Evolutionary conservation across 495 filamentous ascomycete genomes (phyloP), one percentile per base, ranked within the genome.

Genomic region (Podospora comata): DNA sequence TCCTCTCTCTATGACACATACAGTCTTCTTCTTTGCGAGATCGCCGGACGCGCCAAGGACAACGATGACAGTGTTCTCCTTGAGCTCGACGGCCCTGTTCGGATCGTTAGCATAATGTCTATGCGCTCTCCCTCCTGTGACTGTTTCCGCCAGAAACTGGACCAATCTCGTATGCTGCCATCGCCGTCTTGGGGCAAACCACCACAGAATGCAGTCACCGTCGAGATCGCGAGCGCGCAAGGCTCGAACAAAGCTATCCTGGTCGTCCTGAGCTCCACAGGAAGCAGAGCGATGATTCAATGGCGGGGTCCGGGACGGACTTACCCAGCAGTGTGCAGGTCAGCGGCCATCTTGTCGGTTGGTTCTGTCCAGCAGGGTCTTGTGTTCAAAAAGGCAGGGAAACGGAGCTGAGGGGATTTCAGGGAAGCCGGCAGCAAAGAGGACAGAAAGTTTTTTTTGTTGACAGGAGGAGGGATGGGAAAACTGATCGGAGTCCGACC

Each of bases 11-110:
- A 48, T 48, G 39, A 57, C 39, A 84, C 92, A 74, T 80, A 97
- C 94, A 20, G 95, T 99, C 87, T 99, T 99, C 89, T 99, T 99
- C 86, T 98, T 98, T 34, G 96, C 95, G 58, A 99, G 85, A 85
- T 99, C 95, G 66, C 95, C 95, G 19, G 96, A 98, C 65, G 95
- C 95, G 75, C 95, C 95, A 68, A 99, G 89, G 73, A 99, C 95
- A 69, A 99, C 89, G 79, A 99, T 96, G 77, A 95, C 85, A 70
- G 96, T 99, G 86, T 98, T 94, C 76, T 98, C 92, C 85, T 97
- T 99, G 71, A 99, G 90, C 87, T 98, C 95, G 73, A 96, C 84
- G 62, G 75, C 66, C 68, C 82, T 84, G 66, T 27, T 16, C 39
- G 15, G 39, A 48, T 11, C 53, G 61, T 73, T 55, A 73, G 69